These are phyloP conservation scores for Suillus clintonianus DNA, from an alignment of 768 basidiomycete genomes.

Conservation along the genomic window DNA sequence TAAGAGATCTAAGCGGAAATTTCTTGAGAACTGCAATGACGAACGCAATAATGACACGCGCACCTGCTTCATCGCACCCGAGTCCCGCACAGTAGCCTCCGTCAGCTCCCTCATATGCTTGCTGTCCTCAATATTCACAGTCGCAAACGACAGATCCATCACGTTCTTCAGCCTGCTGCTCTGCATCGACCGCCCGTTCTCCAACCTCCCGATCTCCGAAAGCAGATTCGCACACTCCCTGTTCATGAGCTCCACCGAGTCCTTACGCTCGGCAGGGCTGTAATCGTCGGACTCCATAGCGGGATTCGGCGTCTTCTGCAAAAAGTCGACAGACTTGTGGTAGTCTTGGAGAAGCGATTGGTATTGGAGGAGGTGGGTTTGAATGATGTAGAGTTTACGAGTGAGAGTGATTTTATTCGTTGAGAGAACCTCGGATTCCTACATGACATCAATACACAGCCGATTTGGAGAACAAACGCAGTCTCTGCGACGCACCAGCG, in stretches of 20 bases:
- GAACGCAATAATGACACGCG: background rate
- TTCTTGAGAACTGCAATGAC: conserved; percentile 1
- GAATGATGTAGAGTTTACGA: conserved; percentile 55
- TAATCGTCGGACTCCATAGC: conserved; percentile 35
- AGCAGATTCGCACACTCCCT: conserved; percentile 29
- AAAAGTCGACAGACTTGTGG: conserved; percentile 50
- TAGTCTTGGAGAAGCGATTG: conserved; percentile 57
- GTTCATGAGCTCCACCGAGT: conserved; percentile 6
- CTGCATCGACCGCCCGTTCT: conserved; percentile 32
- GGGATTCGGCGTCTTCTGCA: conserved; percentile 51
- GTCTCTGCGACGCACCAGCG: too few species aligned
- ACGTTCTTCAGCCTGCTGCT: conserved; percentile 27
- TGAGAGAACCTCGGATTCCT: conserved; percentile 47
- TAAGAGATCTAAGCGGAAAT: conserved; percentile 43
- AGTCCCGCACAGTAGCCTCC: conserved; percentile 12
- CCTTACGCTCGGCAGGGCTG: conserved; percentile 1
- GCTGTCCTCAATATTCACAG: conserved; percentile 53
- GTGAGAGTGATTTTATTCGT: conserved; percentile 44
- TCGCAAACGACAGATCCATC: conserved; percentile 45
- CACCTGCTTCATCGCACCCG: conserved; percentile 24
- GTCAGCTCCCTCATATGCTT: conserved; percentile 3
- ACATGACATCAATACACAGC: background rate
- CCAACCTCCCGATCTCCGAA: conserved; percentile 50
- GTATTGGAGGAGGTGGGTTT: conserved; percentile 60
- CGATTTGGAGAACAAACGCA: too few species aligned